Percentiles rank a stretch among this genome's conserved stretches.
phyloP scores from a whole-genome alignment of 2,329 filamentous ascomycete genomes.

The Cladophialophora yegresii region DNA sequence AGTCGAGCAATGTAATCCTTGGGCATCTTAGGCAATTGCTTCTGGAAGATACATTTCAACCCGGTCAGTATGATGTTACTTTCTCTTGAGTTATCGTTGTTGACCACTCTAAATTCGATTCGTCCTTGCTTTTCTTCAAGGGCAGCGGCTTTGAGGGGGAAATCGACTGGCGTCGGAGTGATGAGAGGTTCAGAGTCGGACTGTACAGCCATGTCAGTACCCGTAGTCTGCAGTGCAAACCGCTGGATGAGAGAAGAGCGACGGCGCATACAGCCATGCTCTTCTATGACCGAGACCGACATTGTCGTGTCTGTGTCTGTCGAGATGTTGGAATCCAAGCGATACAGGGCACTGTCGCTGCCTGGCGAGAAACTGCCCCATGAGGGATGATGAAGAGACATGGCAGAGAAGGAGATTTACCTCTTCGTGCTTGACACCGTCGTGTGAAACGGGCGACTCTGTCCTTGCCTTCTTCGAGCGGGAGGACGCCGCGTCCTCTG shows the following conservation, averaged over 20 bases:
- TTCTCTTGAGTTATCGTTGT: slow-evolving; percentile 87
- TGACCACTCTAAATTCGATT: slow-evolving; percentile 96
- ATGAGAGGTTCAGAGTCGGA: slow-evolving; percentile 51
- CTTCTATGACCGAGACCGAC: slow-evolving; percentile 7
- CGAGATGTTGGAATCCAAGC: slow-evolving; percentile 13
- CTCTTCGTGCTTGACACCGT: slow-evolving; percentile 29
- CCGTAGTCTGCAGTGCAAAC: slow-evolving; percentile 5
- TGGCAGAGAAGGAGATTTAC: slow-evolving; percentile 17
- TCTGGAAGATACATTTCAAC: slow-evolving; percentile 96
- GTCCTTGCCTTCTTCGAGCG: slow-evolving; percentile 54
- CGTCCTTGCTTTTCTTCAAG: slow-evolving; percentile 91
- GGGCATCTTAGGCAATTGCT: slow-evolving; percentile 97
- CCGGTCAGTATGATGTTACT: slow-evolving; percentile 93
- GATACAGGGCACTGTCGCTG: slow-evolving; percentile 21
- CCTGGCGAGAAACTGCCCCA: slow-evolving; percentile 16
- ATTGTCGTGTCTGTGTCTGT: slow-evolving; percentile 18
- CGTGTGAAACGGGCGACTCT: slow-evolving; percentile 46
- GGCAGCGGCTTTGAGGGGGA: slow-evolving; percentile 91
- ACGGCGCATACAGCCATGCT: background rate
- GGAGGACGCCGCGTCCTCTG: slow-evolving; percentile 51
- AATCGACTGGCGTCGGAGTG: slow-evolving; percentile 69
- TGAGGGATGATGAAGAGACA: background rate
- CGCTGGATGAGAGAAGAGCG: background rate
- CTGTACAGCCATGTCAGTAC: slow-evolving; percentile 21
- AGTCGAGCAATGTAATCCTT: slow-evolving; percentile 98